Evolutionary conservation across 345 rosid genomes (phyloP), one percentile per base, ranked within the genome.

Genomic region (Rhodamnia argentea): DNA sequence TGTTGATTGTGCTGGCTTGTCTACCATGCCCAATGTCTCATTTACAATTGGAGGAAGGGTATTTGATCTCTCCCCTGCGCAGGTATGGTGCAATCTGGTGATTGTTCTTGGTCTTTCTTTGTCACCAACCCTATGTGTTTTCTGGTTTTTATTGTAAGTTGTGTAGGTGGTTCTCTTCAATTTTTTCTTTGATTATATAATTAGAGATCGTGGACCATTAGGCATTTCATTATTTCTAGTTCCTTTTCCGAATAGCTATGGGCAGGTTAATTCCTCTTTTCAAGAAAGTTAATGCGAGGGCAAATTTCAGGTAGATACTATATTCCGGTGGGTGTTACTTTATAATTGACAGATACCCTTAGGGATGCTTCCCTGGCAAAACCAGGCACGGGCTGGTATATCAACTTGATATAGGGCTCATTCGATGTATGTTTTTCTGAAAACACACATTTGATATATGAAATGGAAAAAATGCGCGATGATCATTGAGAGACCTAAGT

Each of bases 21-120:
- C 93, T 32, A 76, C 95, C 62, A 84, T 93, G 97, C 97, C 97
- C 57, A 89, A 84, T 58, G 92, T 94, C 74, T 91, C 97, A 59
- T 93, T 93, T 52, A 92, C 94, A 26, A 93, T 93, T 59, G 96
- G 94, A 74, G 96, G 92, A 57, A 92, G 87, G 85, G 88, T 85
- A 74, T 93, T 93, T 85, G 90, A 90, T 85, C 95, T 94, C 24
- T 64, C 87, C 64, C 95, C 96, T 51, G 91, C 92, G 87, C 92
- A 94, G 96, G 97, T 93, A 88, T 78, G 16, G 26, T 51, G 37
- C 81, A 70, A 70, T 70, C 47, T 37, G 26, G 18, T 37, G 81
- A 70, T 70, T 11, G 4, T 42, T 54, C 44, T 47, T 82, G 83
- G 27, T 42, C 76, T 20, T 47, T 84, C 52, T 51, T 60, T 50